A percentile compares a stretch with the other conserved stretches of the same genome.
Conservation (phyloP, 2,329 filamentous ascomycete species). For the Parafenestella ontariensis region DNA sequence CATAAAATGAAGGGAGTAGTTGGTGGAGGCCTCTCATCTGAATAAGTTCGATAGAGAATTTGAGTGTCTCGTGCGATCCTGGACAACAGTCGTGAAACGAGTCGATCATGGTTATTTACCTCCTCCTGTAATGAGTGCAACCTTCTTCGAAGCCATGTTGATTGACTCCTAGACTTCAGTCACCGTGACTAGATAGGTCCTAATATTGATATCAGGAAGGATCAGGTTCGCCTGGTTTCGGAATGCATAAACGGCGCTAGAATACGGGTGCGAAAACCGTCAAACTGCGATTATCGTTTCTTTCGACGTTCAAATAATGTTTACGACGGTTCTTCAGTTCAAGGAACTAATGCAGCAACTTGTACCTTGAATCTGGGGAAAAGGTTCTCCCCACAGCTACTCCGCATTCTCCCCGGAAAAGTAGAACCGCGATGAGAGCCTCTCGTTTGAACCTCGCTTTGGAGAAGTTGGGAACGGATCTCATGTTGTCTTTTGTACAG, state of each 20-base stretch:
- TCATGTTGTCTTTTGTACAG: neutral
- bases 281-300: neutral
- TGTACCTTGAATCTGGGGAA: neutral
- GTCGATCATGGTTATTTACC: constrained; percentile 1
- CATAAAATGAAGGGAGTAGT: no score
- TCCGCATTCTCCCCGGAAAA: neutral
- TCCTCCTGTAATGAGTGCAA: constrained; percentile 21
- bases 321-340: neutral
- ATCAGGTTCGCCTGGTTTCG: neutral
- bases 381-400: neutral
- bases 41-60: neutral
- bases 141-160: constrained; percentile 15
- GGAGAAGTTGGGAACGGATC: neutral
- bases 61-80: neutral
- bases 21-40: no score
- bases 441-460: neutral
- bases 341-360: neutral
- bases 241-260: neutral
- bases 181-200: neutral
- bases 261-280: neutral
- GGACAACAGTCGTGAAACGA: neutral
- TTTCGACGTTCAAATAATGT: neutral
- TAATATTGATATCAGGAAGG: neutral
- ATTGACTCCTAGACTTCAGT: neutral
- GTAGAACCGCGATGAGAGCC: neutral